These are phyloP conservation scores for Cymbomonas tetramitiformis DNA, from an alignment of 139 green algal genomes.

Conservation along the genomic window DNA sequence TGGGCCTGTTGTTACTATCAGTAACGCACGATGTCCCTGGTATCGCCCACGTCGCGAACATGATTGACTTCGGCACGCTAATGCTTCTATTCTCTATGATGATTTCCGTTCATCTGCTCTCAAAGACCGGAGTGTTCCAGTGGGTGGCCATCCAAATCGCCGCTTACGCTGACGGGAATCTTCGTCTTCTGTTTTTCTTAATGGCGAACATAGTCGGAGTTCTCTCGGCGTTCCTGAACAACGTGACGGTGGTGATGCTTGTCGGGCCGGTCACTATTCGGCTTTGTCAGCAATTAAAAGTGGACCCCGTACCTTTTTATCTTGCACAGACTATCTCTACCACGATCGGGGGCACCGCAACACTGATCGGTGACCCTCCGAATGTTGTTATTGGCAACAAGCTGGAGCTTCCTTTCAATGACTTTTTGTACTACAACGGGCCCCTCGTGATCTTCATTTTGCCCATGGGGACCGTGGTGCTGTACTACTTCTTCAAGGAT, in stretches of 20 bases:
- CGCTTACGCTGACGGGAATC: slow-evolving; percentile 13
- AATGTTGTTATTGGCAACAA: slow-evolving; percentile 46
- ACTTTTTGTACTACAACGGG: slow-evolving; percentile 31
- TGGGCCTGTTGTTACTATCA: slow-evolving; percentile 34
- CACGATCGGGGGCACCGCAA: slow-evolving; percentile 37
- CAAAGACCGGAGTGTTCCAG: slow-evolving; percentile 34
- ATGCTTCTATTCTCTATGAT: slow-evolving; percentile 48
- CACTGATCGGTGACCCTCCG: slow-evolving; percentile 38
- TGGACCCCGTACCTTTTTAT: slow-evolving; percentile 33
- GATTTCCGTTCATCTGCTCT: slow-evolving; percentile 37
- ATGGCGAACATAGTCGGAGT: slow-evolving; percentile 21
- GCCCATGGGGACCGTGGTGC: too few species aligned
- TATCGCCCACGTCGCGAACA: slow-evolving; percentile 23
- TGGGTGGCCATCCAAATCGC: slow-evolving; percentile 23
- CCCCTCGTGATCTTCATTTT: slow-evolving; percentile 30
- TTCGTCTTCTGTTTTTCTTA: slow-evolving; percentile 25
- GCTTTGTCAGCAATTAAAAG: slow-evolving; percentile 26
- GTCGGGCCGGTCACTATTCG: slow-evolving; percentile 36
- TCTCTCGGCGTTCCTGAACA: slow-evolving; percentile 38
- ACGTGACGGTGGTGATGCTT: slow-evolving; percentile 42
- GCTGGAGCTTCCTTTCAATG: slow-evolving; percentile 30
- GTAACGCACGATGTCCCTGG: slow-evolving; percentile 24
- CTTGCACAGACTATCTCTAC: slow-evolving; percentile 28
- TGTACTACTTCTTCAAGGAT: too few species aligned
- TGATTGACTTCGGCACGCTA: slow-evolving; percentile 36